Base-by-base conservation (phyloP, 75 land plant genomes). In the Adiantum capillusveneris region DNA sequence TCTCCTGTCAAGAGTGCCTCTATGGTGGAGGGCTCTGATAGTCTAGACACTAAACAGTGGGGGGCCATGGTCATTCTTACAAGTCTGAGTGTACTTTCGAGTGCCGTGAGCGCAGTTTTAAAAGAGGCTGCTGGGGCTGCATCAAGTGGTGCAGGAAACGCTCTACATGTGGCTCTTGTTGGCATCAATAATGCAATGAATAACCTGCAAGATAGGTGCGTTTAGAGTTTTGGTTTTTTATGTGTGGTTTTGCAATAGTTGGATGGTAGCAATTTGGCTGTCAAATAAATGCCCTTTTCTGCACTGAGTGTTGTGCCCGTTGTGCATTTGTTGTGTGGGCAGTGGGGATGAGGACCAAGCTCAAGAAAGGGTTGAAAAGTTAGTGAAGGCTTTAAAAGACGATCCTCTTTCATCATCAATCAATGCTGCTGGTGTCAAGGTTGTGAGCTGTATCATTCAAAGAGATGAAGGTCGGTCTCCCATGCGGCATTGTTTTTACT, bases 291-390 rank as follows among this genome's bases (percentile, higher is more conserved):
- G n/a, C n/a, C n/a, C n/a, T n/a, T n/a, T n/a, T n/a, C n/a, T n/a
- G n/a, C 43, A 41, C 14, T 9, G 12, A 41, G 43, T 41, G 9
- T 41, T 9, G 9, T 9, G 14, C 14, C 43, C 14, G 43, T 41
- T 41, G 43, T 41, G 9, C 43, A 41, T 41, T 14, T 41, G 43
- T 41, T 41, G 9, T 6, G 18, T 5, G 21, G 24, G 50, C 85
- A 94, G 98, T 77, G 98, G 98, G 56, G 98, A 94, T 74, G 98
- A 94, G 62, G 98, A 89, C 64, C 98, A 94, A 68, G 86, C 96
- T 18, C 96, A 90, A 59, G 98, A 94, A 72, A 84, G 98, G 68
- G 69, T 90, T 6, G 77, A 83, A 50, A 94, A 90, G 71, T 65
- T 94, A 14, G 96, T 85, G 25, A 94, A 86, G 63, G 79, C 77